A percentile compares a stretch with the other conserved stretches of the same genome.
Conservation (phyloP, 371 early-diverging fungal species). For the Dipsacomyces acuminosporus region DNA sequence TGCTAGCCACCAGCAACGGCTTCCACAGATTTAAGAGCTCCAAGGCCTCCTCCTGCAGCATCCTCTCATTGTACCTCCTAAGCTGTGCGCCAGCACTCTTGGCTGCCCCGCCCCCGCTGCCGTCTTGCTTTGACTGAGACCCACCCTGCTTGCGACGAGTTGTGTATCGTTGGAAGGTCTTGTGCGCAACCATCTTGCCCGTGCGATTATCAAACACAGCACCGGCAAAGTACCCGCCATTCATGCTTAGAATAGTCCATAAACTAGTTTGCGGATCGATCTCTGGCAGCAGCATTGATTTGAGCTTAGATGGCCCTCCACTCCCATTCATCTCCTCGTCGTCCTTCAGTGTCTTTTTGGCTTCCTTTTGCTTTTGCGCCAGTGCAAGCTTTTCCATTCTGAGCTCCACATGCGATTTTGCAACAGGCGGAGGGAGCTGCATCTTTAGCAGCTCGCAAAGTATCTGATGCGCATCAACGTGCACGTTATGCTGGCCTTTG, state of each 20-base stretch:
- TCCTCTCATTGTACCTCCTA: constrained; percentile 82
- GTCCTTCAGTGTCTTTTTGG: background rate
- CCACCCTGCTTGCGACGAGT: constrained; percentile 95
- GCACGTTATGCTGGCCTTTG: constrained; percentile 17
- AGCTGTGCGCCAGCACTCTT: constrained; percentile 89
- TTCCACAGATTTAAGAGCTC: constrained; percentile 65
- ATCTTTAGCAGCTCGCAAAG: constrained; percentile 10
- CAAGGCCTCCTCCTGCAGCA: constrained; percentile 71
- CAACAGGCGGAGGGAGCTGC: constrained; percentile 21
- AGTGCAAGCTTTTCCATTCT: constrained; percentile 6
- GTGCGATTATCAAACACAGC: constrained; percentile 71
- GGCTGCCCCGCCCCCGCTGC: constrained; percentile 69
- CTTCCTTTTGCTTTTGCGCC: background rate
- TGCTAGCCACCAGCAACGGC: constrained; percentile 11
- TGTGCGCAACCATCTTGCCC: constrained; percentile 63
- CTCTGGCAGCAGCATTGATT: background rate
- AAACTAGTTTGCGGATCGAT: constrained; percentile 31
- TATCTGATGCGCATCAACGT: constrained; percentile 14
- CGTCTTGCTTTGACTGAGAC: constrained; percentile 76
- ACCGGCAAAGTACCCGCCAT: constrained; percentile 89
- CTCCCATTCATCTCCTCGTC: background rate
- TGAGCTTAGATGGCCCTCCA: background rate
- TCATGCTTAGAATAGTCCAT: constrained; percentile 78
- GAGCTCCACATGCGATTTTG: constrained; percentile 11
- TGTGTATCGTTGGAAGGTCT: constrained; percentile 91